Percentiles rank a stretch among this genome's conserved stretches.
These are phyloP conservation scores for Trametes pubescens DNA, from an alignment of 1,284 basidiomycete species.

Conservation along the genomic window DNA sequence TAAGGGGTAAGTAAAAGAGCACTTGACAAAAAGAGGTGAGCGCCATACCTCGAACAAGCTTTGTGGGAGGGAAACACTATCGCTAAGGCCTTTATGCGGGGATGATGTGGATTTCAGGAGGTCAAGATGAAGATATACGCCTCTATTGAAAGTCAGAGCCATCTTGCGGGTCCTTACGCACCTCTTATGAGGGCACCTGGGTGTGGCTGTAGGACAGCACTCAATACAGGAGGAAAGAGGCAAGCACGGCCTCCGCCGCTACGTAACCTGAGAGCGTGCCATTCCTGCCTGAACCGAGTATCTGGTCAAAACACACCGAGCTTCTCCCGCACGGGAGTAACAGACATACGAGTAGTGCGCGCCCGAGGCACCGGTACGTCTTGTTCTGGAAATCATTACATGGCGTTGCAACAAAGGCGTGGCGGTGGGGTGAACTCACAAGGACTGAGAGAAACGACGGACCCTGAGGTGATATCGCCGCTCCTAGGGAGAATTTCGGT, in stretches of 20 bases:
- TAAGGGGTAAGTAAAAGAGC: no score
- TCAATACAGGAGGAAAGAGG: conserved; percentile 1
- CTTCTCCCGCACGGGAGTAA: background rate
- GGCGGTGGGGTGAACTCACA: no score
- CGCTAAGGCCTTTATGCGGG: no score
- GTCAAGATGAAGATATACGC: background rate
- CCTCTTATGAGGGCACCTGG: background rate
- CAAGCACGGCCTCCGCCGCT: background rate
- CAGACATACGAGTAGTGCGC: background rate
- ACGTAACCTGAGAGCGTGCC: background rate
- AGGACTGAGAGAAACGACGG: background rate
- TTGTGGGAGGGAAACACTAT: no score
- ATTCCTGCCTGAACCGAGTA: conserved; percentile 1
- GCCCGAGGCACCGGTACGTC: background rate
- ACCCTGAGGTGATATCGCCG: background rate
- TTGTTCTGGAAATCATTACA: background rate
- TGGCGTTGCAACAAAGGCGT: background rate
- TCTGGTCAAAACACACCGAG: background rate
- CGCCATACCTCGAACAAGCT: no score
- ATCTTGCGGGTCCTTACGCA: background rate
- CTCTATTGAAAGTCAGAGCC: background rate
- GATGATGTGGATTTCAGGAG: background rate
- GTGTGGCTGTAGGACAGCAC: background rate
- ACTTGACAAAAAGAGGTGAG: no score
- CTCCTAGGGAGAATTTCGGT: background rate